phyloP scores from a whole-genome alignment of 129 eudicot species.

The Dittrichia graveolens region DNA sequence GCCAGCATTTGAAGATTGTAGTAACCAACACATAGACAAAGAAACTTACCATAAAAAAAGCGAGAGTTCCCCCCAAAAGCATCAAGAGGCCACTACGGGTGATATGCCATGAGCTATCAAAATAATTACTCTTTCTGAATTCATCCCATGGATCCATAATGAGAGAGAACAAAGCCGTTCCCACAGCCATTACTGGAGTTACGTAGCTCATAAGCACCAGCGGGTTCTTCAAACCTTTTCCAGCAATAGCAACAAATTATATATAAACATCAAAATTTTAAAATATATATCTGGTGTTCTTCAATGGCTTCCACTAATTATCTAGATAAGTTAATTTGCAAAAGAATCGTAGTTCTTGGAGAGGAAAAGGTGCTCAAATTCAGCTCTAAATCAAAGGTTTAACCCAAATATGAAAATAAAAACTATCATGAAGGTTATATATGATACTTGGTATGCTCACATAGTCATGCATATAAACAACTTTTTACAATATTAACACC shows the following conservation, averaged over 20 bases:
- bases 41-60: slow-evolving; percentile 80
- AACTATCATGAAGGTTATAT: background rate
- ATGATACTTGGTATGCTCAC: slow-evolving; percentile 8
- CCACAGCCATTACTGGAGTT: slow-evolving; percentile 90
- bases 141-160: slow-evolving; percentile 89
- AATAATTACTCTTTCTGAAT: slow-evolving; percentile 60
- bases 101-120: slow-evolving; percentile 82
- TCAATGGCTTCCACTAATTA: background rate
- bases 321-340: too few relatives aligned
- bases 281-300: background rate
- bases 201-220: slow-evolving; percentile 86
- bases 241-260: slow-evolving; percentile 9
- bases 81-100: slow-evolving; percentile 71
- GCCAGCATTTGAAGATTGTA: background rate
- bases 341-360: background rate
- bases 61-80: slow-evolving; percentile 96
- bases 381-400: too few relatives aligned
- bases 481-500: slow-evolving; percentile 1
- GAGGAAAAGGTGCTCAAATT: background rate
- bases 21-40: background rate
- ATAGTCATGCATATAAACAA: background rate
- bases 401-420: too few relatives aligned
- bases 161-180: slow-evolving; percentile 77
- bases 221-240: slow-evolving; percentile 85
- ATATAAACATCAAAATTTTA: background rate